Base-by-base conservation (phyloP, 495 filamentous ascomycete species). In the Penicillium riverlandense region DNA sequence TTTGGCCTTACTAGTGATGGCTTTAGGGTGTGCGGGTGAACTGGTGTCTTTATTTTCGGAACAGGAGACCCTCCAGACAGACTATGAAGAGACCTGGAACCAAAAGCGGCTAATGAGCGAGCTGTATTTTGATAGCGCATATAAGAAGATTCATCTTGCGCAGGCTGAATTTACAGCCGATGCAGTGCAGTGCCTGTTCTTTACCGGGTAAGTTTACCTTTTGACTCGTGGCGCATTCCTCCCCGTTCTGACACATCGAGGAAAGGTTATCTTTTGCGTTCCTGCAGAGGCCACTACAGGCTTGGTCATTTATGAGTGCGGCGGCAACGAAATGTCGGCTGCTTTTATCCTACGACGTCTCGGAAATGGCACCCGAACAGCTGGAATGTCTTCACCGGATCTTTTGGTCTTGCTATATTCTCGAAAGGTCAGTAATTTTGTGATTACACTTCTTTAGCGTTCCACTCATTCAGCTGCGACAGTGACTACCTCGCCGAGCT, bases 381-480 rank as follows among this genome's bases (percentile, higher is more conserved):
- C 48, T 54, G 31, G 69, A 74, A 51, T 65, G 67, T 16, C 60
- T 72, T 15, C 56, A 61, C 6, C 56, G 70, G 7, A 72, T 74
- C 15, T 74, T 74, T 42, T 74, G 70, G 69, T 67, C 69, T 0
- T 71, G 67, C 41, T 74, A 70, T 47, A 66, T 74, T 12, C 59
- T 74, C 8, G 70, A 74, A 40, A 67, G 62, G 53, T 53, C 13
- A 8, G 28, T 39, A 4, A 38, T 28, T n/a, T 22, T 6, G 22
- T 6, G 22, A 6, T 22, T 22, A 6, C 22, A 6, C 22, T 22
- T 22, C 22, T 22, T 6, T 3, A 4, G 4, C 22, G 4, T 22
- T 22, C 22, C 22, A 22, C 22, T 22, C 22, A 22, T 22, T 22
- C 22, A 22, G 22, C 2, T 22, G 22, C 22, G 22, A 22, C 22